These are phyloP conservation scores for Fusarium tuaranense DNA, from an alignment of 2,329 filamentous ascomycete genomes.

Conservation along the genomic window DNA sequence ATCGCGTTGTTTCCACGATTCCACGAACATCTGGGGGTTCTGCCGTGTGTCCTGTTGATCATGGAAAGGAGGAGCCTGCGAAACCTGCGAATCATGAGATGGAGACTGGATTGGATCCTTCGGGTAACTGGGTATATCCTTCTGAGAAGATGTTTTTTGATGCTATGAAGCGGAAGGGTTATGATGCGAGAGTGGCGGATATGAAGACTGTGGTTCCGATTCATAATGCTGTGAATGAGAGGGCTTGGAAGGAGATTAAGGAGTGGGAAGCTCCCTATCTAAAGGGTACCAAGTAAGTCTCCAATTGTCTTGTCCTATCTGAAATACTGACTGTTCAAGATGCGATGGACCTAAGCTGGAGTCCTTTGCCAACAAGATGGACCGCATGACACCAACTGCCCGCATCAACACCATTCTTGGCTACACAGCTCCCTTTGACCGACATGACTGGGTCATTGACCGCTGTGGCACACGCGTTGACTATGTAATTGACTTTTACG, in stretches of 20 bases:
- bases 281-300: conserved; percentile 65
- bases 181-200: conserved; percentile 76
- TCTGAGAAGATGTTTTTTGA: conserved; percentile 98
- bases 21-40: conserved; percentile 67
- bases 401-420: conserved; percentile 85
- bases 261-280: conserved; percentile 83
- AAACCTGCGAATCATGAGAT: conserved; percentile 77
- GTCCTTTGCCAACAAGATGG: conserved; percentile 81
- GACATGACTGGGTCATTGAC: conserved; percentile 98
- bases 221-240: conserved; percentile 98
- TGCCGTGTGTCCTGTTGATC: conserved; percentile 54
- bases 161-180: conserved; percentile 91
- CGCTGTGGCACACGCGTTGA: conserved; percentile 87
- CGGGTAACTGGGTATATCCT: conserved; percentile 97
- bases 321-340: conserved; percentile 39
- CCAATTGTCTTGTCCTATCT: fast-evolving
- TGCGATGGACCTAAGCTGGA: conserved; percentile 84
- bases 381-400: conserved; percentile 82
- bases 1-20: conserved; percentile 84
- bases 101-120: conserved; percentile 78
- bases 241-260: conserved; percentile 92
- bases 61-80: conserved; percentile 42
- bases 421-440: conserved; percentile 92
- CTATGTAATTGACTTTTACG: conserved; percentile 98
- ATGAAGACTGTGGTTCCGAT: conserved; percentile 96